Conservation (phyloP, 2,329 filamentous ascomycete genomes). For the Cladosporium sp. region DNA sequence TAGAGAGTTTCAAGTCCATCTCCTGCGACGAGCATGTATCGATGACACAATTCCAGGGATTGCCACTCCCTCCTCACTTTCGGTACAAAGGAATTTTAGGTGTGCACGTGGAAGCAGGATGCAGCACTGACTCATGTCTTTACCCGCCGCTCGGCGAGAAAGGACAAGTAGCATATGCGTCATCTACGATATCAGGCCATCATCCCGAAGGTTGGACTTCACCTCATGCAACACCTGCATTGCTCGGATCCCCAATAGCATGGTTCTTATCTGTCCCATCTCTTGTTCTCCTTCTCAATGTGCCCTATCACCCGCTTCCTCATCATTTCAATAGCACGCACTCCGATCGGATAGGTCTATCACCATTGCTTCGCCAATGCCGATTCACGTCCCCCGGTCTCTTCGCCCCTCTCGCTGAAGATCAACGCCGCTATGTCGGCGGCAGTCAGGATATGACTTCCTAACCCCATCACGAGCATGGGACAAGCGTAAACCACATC, state of each 20-base stretch:
- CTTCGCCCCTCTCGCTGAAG: neutral
- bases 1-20: too few relatives aligned
- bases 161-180: neutral
- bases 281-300: neutral
- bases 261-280: too few relatives aligned
- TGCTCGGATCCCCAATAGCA: neutral
- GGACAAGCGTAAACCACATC: neutral
- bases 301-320: neutral
- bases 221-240: neutral
- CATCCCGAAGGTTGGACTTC: neutral
- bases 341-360: neutral
- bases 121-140: neutral
- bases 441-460: neutral
- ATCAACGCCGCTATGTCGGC: neutral
- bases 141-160: neutral
- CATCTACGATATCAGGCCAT: neutral
- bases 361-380: neutral
- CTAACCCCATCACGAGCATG: neutral
- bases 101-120: neutral
- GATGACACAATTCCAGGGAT: neutral
- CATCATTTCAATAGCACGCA: neutral
- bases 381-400: neutral
- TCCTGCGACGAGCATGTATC: too few relatives aligned
- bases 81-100: neutral
- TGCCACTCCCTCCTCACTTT: neutral